Conservation (phyloP, 805 yeast species). For the Candida coleopterorum region DNA sequence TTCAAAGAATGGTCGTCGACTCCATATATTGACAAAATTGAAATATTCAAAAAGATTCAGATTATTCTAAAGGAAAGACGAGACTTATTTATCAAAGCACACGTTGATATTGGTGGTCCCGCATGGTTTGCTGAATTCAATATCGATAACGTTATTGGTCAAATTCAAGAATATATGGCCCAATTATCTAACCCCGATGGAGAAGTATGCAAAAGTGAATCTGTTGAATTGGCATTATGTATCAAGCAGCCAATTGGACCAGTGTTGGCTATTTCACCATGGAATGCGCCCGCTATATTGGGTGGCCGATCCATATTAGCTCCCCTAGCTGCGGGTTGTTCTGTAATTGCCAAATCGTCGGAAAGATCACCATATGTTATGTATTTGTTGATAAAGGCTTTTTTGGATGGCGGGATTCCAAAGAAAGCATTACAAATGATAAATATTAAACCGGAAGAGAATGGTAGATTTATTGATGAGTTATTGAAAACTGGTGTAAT, state of each 20-base stretch:
- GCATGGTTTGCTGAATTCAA: slow-evolving; percentile 33
- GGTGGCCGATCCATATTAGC: slow-evolving; percentile 36
- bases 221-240: slow-evolving; percentile 22
- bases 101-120: slow-evolving; percentile 31
- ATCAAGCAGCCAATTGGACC: slow-evolving; percentile 41
- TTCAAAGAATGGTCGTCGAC: slow-evolving; percentile 21
- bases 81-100: slow-evolving; percentile 13
- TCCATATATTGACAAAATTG: slow-evolving; percentile 13
- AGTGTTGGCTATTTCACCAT: slow-evolving; percentile 41
- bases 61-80: slow-evolving; percentile 12
- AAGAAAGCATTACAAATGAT: slow-evolving; percentile 29
- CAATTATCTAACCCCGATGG: slow-evolving; percentile 19
- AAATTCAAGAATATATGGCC: slow-evolving; percentile 24
- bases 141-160: slow-evolving; percentile 21
- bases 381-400: slow-evolving; percentile 27
- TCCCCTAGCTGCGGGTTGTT: slow-evolving; percentile 47
- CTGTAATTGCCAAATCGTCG: slow-evolving; percentile 39
- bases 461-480: slow-evolving; percentile 17
- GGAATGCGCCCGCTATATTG: slow-evolving; percentile 46
- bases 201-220: slow-evolving; percentile 9
- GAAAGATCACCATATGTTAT: slow-evolving; percentile 34
- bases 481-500: slow-evolving; percentile 24
- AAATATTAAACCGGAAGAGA: slow-evolving; percentile 22
- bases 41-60: slow-evolving; percentile 17
- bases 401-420: slow-evolving; percentile 38